Evolutionary conservation across 352 stramenopile genomes (phyloP).

Genomic region (Globisporangium camurandrum): DNA sequence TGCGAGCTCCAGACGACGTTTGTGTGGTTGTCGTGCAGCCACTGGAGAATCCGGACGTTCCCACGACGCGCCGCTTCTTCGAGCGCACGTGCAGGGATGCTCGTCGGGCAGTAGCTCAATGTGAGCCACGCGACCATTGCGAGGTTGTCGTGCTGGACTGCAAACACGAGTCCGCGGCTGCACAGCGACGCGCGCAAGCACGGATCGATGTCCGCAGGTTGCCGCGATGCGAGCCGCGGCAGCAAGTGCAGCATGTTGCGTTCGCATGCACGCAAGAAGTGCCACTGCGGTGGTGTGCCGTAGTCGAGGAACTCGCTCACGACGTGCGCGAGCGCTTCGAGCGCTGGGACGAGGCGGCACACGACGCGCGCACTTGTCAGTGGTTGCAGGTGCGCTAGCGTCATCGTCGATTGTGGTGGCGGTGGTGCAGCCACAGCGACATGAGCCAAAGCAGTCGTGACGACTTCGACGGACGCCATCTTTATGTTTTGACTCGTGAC

Average conservation of each 20-base stretch:
- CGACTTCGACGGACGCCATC: too few species aligned
- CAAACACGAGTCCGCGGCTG: slow-evolving; percentile 1
- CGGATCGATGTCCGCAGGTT: slow-evolving; percentile 1
- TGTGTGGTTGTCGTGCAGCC: slow-evolving; percentile 4
- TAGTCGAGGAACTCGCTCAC: slow-evolving; percentile 11
- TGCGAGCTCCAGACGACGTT: slow-evolving; percentile 11
- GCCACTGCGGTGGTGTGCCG: slow-evolving; percentile 2
- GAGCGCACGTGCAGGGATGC: slow-evolving; percentile 4
- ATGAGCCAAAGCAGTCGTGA: too few species aligned
- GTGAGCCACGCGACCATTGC: slow-evolving; percentile 10
- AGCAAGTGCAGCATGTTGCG: slow-evolving; percentile 2
- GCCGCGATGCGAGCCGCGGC: slow-evolving; percentile 2
- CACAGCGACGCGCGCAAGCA: slow-evolving; percentile 3
- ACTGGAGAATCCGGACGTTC: slow-evolving; percentile 4
- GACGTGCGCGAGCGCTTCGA: slow-evolving; percentile 9
- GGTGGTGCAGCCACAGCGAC: too few species aligned
- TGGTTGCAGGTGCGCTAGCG: neutral
- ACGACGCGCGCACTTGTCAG: slow-evolving; percentile 9
- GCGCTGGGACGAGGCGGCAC: slow-evolving; percentile 6
- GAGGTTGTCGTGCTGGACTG: slow-evolving; percentile 5
- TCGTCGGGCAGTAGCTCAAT: neutral
- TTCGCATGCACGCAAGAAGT: slow-evolving; percentile 8
- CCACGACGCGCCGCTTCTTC: slow-evolving; percentile 5
- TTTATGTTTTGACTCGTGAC: too few species aligned
- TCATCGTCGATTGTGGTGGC: neutral